These are phyloP conservation scores for Botrytis tulipae DNA, from an alignment of 2,329 filamentous ascomycete species.

Conservation along the genomic window DNA sequence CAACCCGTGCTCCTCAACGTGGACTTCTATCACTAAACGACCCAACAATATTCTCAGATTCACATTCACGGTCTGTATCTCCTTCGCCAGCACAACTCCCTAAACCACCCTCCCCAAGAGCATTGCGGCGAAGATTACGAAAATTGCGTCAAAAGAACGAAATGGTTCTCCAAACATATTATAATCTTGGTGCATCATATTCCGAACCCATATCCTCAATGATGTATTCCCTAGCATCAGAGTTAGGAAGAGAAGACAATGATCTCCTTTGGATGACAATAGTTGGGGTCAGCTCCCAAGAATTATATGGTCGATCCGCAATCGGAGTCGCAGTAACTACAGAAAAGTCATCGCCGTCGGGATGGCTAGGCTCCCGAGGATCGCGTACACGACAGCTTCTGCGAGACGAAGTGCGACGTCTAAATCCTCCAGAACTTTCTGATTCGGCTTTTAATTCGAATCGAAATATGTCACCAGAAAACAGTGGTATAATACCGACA, in stretches of 20 bases:
- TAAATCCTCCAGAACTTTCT: slow-evolving; percentile 73
- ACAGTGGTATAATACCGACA: slow-evolving; percentile 81
- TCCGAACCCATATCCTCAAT: slow-evolving; percentile 94
- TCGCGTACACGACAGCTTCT: slow-evolving; percentile 82
- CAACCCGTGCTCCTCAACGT: slow-evolving; percentile 57
- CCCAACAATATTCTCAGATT: slow-evolving; percentile 46
- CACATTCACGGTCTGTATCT: slow-evolving; percentile 36
- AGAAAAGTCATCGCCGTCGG: slow-evolving; percentile 57
- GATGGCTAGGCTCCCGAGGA: slow-evolving; percentile 80
- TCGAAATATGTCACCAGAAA: slow-evolving; percentile 61
- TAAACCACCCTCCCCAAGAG: slow-evolving; percentile 66
- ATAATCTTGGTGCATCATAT: slow-evolving; percentile 82
- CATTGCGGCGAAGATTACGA: slow-evolving; percentile 70
- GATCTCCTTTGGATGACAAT: slow-evolving; percentile 94
- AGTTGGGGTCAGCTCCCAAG: slow-evolving; percentile 90
- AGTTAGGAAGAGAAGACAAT: slow-evolving; percentile 94
- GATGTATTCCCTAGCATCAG: slow-evolving; percentile 90
- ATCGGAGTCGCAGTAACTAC: slow-evolving; percentile 68
- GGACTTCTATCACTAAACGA: slow-evolving; percentile 58
- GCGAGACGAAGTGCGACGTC: slow-evolving; percentile 86
- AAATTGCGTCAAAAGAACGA: slow-evolving; percentile 77
- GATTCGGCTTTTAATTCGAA: slow-evolving; percentile 56
- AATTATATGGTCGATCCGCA: slow-evolving; percentile 83
- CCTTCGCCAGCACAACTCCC: slow-evolving; percentile 58
- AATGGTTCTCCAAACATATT: slow-evolving; percentile 73